These are phyloP conservation scores for Zymoseptoria pseudotritici DNA, from an alignment of 2,329 filamentous ascomycete species.

Conservation along the genomic window DNA sequence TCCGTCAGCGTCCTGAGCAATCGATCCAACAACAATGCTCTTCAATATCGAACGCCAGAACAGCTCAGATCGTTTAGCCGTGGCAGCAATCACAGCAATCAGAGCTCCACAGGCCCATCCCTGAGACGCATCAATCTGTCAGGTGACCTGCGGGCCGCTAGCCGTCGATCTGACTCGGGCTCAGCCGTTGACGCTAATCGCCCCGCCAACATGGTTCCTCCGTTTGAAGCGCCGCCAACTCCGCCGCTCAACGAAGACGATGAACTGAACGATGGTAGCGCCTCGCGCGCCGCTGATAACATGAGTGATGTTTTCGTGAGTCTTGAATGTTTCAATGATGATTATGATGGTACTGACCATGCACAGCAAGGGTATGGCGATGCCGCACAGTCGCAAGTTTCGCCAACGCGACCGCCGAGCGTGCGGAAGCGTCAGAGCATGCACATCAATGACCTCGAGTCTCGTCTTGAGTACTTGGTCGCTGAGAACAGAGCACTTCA, in stretches of 20 bases:
- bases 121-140: constrained; percentile 64
- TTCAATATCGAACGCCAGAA: constrained; percentile 34
- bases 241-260: constrained; percentile 53
- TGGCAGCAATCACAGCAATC: constrained; percentile 46
- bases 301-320: constrained; percentile 90
- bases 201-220: constrained; percentile 30
- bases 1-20: constrained; percentile 40
- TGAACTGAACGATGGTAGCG: constrained; percentile 79
- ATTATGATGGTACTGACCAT: constrained; percentile 5
- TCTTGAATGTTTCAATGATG: constrained; percentile 42
- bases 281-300: constrained; percentile 69
- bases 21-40: constrained; percentile 35
- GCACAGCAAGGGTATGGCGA: constrained; percentile 86
- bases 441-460: constrained; percentile 85
- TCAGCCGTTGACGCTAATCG: constrained; percentile 31
- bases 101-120: constrained; percentile 54
- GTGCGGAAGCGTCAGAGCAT: constrained; percentile 96
- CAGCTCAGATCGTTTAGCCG: constrained; percentile 56
- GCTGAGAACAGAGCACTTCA: constrained; percentile 76
- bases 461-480: constrained; percentile 72
- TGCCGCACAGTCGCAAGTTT: constrained; percentile 77
- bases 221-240: constrained; percentile 38
- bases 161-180: constrained; percentile 45
- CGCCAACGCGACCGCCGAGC: constrained; percentile 87
- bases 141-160: constrained; percentile 67